A percentile compares a stretch with the other conserved stretches of the same genome.
These are phyloP conservation scores for Aspergillus saccharolyticus DNA, from an alignment of 495 filamentous ascomycete species.

Conservation along the genomic window DNA sequence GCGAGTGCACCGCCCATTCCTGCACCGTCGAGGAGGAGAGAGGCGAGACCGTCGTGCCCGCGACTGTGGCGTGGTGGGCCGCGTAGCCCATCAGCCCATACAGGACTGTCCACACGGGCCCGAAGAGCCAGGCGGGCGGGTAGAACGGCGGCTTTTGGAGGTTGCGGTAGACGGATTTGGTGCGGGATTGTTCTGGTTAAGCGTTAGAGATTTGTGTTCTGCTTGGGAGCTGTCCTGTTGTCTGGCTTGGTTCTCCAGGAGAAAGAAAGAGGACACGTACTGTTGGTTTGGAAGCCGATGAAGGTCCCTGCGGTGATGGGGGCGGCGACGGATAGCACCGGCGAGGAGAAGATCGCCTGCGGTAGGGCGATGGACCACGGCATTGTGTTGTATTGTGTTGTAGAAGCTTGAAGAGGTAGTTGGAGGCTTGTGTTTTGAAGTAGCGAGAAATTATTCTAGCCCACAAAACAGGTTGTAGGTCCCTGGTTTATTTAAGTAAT, in stretches of 20 bases:
- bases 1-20: slow-evolving; percentile 23
- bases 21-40: slow-evolving; percentile 16
- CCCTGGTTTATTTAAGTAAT: too few relatives aligned
- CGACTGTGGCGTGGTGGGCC: slow-evolving; percentile 62
- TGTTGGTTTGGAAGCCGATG: slow-evolving; percentile 31
- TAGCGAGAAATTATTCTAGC: background rate
- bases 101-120: slow-evolving; percentile 77
- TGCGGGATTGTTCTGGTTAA: slow-evolving; percentile 43
- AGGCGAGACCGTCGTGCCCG: slow-evolving; percentile 49
- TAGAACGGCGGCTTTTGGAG: slow-evolving; percentile 75
- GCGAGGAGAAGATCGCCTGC: slow-evolving; percentile 31
- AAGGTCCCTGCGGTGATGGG: slow-evolving; percentile 29
- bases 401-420: too few relatives aligned
- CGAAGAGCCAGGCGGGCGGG: slow-evolving; percentile 77
- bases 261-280: slow-evolving; percentile 15
- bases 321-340: slow-evolving; percentile 29
- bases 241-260: background rate
- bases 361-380: slow-evolving; percentile 36
- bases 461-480: too few relatives aligned
- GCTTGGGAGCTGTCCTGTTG: background rate
- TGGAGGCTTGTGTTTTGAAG: background rate
- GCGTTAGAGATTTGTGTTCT: slow-evolving; percentile 6
- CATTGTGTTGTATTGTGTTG: slow-evolving; percentile 16
- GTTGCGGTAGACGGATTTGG: slow-evolving; percentile 56
- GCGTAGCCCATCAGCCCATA: slow-evolving; percentile 90